Evolutionary conservation across 345 rosid genomes (phyloP), one percentile per base, ranked within the genome.

Genomic region (Linum lewisii): DNA sequence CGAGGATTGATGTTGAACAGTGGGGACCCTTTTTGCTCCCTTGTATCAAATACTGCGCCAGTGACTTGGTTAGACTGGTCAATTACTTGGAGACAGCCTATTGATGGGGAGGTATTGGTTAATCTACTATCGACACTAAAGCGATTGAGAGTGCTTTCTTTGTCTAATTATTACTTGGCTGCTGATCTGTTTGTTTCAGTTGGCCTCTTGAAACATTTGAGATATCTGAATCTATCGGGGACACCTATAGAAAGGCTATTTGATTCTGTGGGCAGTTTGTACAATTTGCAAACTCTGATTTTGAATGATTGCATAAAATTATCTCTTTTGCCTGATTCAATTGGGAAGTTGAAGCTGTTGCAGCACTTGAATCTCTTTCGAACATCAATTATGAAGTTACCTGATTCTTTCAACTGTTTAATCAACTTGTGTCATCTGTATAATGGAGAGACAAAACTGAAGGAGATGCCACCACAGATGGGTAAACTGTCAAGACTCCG

Each of bases 171-270:
- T 25, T 7, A 1, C 21, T 18, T 3, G 5, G n/a, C 26, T 3
- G n/a, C 19, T 15, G 44, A 29, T 0, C 3, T 57, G 37, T n/a
- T 8, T 29, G 21, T 24, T 13, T 26, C 60, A 7, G 4, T 57
- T 26, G 44, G 60, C n/a, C 4, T 13, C 21, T 57, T 57, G 34
- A 57, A 57, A 44, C 60, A 25, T 57, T 26, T 57, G 60, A 34
- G 60, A 21, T 57, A 25, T 57, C 21, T 52, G 55, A 14, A 52
- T 52, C 55, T 52, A 8, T 52, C 55, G 2, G 14, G 55, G 23
- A 18, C 55, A 19, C 10, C 24, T 11, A 52, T 52, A 10, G 20
- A 4, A 20, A 52, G 56, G 24, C 24, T 52, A 10, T 21, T 21
- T 52, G 56, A 19, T 5, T 10, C 16, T 21, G 10, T 52, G n/a